Conservation (phyloP, 306 rosid species). For the Quercus variabilis region DNA sequence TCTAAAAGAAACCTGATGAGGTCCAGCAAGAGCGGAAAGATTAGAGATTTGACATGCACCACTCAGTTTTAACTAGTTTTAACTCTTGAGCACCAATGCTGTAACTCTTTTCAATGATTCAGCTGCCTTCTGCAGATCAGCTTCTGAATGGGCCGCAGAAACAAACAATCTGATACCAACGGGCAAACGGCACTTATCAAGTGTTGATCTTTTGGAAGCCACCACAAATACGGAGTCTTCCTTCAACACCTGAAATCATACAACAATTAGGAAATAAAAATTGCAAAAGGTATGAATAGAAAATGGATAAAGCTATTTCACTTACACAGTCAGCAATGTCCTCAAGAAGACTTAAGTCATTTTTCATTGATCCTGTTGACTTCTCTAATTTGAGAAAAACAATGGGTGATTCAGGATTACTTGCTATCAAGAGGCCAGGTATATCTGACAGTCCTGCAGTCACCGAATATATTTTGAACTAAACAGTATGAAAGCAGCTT, state of each 20-base stretch:
- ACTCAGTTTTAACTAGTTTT: conserved; percentile 33
- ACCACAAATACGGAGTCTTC: conserved; percentile 73
- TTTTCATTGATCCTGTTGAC: conserved; percentile 62
- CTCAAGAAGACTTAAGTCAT: conserved; percentile 65
- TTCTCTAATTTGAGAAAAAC: conserved; percentile 71
- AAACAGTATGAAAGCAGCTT: neutral
- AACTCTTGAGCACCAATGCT: conserved; percentile 52
- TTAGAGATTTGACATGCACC: neutral
- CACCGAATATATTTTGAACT: conserved; percentile 18
- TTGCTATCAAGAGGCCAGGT: conserved; percentile 57
- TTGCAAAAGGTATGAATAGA: conserved; percentile 9
- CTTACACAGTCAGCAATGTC: conserved; percentile 69
- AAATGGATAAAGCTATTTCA: neutral
- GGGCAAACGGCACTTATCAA: conserved; percentile 76
- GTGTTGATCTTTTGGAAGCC: conserved; percentile 69
- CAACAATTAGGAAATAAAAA: conserved; percentile 11
- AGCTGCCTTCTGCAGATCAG: conserved; percentile 69
- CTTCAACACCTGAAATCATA: conserved; percentile 55
- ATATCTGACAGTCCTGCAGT: conserved; percentile 66
- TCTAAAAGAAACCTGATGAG: neutral
- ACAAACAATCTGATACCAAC: conserved; percentile 78
- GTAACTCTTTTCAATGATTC: conserved; percentile 71
- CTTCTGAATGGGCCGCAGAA: conserved; percentile 79
- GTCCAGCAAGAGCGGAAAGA: neutral
- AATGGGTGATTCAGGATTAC: conserved; percentile 86